Evolutionary conservation across 768 basidiomycete species (phyloP), one percentile per base, ranked within the genome.

Genomic region (Lentinula lateritia): DNA sequence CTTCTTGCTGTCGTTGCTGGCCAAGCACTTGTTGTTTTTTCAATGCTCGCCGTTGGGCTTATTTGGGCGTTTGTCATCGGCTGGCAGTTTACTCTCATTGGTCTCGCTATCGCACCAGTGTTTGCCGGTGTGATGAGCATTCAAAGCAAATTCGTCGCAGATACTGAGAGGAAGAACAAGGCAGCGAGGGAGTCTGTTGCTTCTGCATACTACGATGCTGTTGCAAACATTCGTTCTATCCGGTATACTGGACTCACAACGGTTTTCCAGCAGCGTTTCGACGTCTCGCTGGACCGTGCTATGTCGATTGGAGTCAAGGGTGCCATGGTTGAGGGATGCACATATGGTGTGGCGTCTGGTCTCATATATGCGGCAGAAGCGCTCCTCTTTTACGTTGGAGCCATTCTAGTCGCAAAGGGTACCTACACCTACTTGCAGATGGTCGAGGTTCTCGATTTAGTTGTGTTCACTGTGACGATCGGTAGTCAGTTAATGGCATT

Each of bases 31-130:
- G 90, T 94, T 18, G 91, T 95, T 13, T 62, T 74, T 8, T 77
- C 89, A 13, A 97, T 98, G 94, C 80, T 98, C 50, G 71, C 81
- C 0, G 77, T 96, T 2, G 95, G 95, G 7, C 73, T 98, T 18
- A 70, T 90, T 16, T 99, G 97, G 96, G 95, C 95, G 0, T 78
- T 98, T 71, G 80, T 84, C 1, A 76, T 82, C 35, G 93, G 93
- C 0, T 99, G 96, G 97, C 87, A 97, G 74, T 77, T 98, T 66
- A 96, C 94, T 0, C 81, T 98, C 16, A 92, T 91, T 2, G 95
- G 95, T 0, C 74, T 98, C 34, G 93, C 89, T 1, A 83, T 98
- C 50, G 92, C 84, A 0, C 95, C 95, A 0, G 81, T 95, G 10
- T 96, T 97, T 68, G 87, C 84, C 2, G 73, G 82, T 9, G 80